A percentile compares a stretch with the other conserved stretches of the same genome.
Evolutionary conservation across 78 protist species (phyloP).

Genomic region (Dictyostelium capitatum): DNA sequence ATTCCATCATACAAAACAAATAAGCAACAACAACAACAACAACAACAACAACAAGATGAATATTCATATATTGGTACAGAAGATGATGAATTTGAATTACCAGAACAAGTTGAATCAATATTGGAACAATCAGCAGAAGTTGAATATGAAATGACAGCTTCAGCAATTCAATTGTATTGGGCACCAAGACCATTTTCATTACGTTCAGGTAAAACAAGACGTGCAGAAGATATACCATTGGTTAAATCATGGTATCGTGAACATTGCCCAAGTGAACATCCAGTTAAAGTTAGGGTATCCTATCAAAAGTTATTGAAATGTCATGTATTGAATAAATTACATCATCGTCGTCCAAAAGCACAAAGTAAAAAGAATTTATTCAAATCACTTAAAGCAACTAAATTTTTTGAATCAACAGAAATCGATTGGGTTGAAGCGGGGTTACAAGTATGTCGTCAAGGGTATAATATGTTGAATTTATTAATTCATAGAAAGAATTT

Average conservation of each 20-base stretch:
- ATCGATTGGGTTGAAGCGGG: slow-evolving; percentile 99
- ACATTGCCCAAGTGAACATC: slow-evolving; percentile 97
- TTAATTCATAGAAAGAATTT: slow-evolving; percentile 99
- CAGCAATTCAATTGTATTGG: slow-evolving; percentile 96
- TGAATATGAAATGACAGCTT: slow-evolving; percentile 94
- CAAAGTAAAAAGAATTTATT: slow-evolving; percentile 93
- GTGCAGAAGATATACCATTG: slow-evolving; percentile 98
- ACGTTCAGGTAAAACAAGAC: slow-evolving; percentile 95
- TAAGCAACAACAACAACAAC: not conserved
- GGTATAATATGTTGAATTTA: slow-evolving; percentile 99
- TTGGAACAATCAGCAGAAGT: slow-evolving; percentile 73
- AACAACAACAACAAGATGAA: not conserved
- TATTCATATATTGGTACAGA: slow-evolving; percentile 38
- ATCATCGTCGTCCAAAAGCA: slow-evolving; percentile 92
- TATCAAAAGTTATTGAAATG: slow-evolving; percentile 99
- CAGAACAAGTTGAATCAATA: slow-evolving; percentile 21
- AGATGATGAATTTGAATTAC: slow-evolving; percentile 77
- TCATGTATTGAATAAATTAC: slow-evolving; percentile 95
- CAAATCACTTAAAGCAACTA: slow-evolving; percentile 92
- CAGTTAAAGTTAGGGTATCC: slow-evolving; percentile 97
- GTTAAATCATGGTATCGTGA: slow-evolving; percentile 97
- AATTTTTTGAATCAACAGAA: slow-evolving; percentile 98
- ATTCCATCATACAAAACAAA: slow-evolving; percentile 86
- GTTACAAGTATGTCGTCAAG: slow-evolving; percentile 99
- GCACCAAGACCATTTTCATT: slow-evolving; percentile 98